Evolutionary conservation across 2,329 filamentous ascomycete genomes (phyloP), one percentile per base, ranked within the genome.

Genomic region (Calonectria leucothoes): DNA sequence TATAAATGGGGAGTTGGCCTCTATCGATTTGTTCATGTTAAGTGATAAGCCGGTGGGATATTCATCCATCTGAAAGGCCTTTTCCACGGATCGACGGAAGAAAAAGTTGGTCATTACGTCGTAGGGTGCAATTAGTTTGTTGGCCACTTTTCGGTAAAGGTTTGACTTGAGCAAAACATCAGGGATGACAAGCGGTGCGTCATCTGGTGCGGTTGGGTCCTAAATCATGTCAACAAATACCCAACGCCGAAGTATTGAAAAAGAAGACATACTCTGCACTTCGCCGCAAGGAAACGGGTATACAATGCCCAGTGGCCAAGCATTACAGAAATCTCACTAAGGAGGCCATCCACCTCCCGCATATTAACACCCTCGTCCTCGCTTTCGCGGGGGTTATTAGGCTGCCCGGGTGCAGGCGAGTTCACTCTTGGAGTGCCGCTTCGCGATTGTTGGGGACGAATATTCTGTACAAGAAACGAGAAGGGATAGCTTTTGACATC

Each of bases 401-500:
- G 85, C 23, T 88, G 87, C 17, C 91, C 91, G 42, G 89, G 83
- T 0, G 94, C 94, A 1, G 96, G 96, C 2, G 96, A 98, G 75
- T 90, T 93, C 45, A 95, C 91, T 55, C 95, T 91, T 3, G 93
- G 90, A 2, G 92, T 92, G 2, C 91, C 91, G 14, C 85, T 83
- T 7, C 91, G 87, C 74, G 93, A 93, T 71, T 95, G 93, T 35
- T 90, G 88, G 0, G 94, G 92, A 59, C 98, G 83, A 82, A 98
- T 98, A 85, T 96, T 98, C 84, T 98, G 96, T 0, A 98, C 96
- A 55, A 99, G 87, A 82, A 99, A 99, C 0, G 96, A 98, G 83
- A 98, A 99, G 0, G 97, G 96, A 82, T 99, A 99, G 69, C 96
- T 98, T 86, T 97, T 98, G 84, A 98, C 95, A 81, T 99, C 97